These are phyloP conservation scores for Erucastrum elatum DNA, from an alignment of 345 rosid species.

Conservation along the genomic window DNA sequence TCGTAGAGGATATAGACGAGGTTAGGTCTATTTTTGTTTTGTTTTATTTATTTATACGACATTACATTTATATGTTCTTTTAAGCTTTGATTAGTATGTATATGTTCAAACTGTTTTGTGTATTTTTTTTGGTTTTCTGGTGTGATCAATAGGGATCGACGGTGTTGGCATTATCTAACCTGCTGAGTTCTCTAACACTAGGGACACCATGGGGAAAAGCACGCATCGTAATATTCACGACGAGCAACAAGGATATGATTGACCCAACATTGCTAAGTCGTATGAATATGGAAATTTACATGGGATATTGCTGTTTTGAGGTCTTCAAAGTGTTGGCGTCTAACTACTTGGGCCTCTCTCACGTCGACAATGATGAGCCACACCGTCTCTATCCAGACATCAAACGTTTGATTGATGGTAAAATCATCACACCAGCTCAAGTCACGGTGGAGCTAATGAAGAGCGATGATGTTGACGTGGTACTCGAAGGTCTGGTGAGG, in stretches of 20 bases:
- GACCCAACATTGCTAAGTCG: conserved; percentile 62
- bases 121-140: neutral
- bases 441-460: neutral
- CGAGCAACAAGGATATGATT: conserved; percentile 55
- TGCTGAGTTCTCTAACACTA: neutral
- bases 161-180: conserved; percentile 38
- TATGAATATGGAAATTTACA: conserved; percentile 61
- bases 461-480: neutral
- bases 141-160: conserved; percentile 14
- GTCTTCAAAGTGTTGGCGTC: conserved; percentile 49
- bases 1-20: conserved; percentile 56
- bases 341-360: conserved; percentile 39
- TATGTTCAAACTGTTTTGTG: no score
- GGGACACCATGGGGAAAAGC: conserved; percentile 41
- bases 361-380: neutral
- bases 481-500: neutral
- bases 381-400: conserved; percentile 13
- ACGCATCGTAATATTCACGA: conserved; percentile 64
- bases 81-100: neutral
- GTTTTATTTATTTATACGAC: conserved; percentile 24
- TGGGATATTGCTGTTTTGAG: conserved; percentile 50
- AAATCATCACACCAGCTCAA: neutral
- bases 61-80: neutral
- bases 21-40: neutral
- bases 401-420: conserved; percentile 4